These are phyloP conservation scores for Acacia acuminata DNA, from an alignment of 306 rosid genomes.

Conservation along the genomic window DNA sequence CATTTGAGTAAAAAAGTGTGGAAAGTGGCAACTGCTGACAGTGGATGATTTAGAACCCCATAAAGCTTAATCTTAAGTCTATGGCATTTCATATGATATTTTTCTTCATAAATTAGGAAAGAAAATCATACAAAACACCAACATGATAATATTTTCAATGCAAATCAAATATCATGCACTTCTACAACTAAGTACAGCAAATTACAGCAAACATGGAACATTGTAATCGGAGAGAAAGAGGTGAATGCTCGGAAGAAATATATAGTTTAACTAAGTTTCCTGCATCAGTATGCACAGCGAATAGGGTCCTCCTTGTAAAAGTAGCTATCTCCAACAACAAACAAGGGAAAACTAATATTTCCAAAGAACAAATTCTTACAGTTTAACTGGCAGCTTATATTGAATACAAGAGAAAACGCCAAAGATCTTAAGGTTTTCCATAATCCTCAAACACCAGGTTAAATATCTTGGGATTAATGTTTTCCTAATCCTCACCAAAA, in stretches of 20 bases:
- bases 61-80: background rate
- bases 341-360: background rate
- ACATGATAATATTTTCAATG: background rate
- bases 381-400: background rate
- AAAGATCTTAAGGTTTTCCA: slow-evolving; percentile 2
- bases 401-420: background rate
- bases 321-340: background rate
- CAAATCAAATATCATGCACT: background rate
- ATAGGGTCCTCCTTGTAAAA: background rate
- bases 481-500: slow-evolving; percentile 6
- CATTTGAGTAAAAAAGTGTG: background rate
- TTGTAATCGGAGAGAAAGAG: background rate
- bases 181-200: background rate
- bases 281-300: background rate
- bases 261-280: background rate
- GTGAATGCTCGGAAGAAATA: background rate
- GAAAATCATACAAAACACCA: background rate
- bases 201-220: background rate
- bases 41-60: background rate
- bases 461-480: background rate
- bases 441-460: background rate
- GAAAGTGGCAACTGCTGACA: background rate
- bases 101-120: background rate
- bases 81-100: background rate
- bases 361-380: background rate